These are phyloP conservation scores for Volvariella volvacea DNA, from an alignment of 1,284 basidiomycete genomes.

Conservation along the genomic window DNA sequence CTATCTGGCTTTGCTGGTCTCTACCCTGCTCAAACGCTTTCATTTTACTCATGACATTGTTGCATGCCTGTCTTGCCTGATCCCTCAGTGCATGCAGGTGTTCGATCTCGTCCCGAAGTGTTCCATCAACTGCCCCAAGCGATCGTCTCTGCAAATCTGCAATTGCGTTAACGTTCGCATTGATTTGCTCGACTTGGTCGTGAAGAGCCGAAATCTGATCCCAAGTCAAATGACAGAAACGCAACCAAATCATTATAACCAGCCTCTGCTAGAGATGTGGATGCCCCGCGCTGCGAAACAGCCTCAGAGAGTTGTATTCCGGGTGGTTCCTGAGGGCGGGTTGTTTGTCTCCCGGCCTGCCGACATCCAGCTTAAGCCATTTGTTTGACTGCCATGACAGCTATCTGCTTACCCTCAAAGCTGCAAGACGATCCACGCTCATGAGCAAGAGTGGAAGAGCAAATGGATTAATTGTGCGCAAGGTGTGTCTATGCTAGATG, in stretches of 20 bases:
- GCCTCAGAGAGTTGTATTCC: too few species aligned
- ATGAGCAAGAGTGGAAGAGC: slow-evolving; percentile 6
- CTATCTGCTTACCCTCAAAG: slow-evolving; percentile 21
- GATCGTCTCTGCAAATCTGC: slow-evolving; percentile 53
- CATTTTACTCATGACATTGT: slow-evolving; percentile 60
- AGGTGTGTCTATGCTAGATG: slow-evolving; percentile 1
- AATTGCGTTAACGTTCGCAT: slow-evolving; percentile 50
- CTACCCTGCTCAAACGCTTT: slow-evolving; percentile 44
- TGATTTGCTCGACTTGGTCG: slow-evolving; percentile 48
- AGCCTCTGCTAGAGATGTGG: slow-evolving; percentile 26
- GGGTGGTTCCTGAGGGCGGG: too few species aligned
- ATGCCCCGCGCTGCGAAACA: slow-evolving; percentile 1
- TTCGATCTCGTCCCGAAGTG: slow-evolving; percentile 36
- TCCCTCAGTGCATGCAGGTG: slow-evolving; percentile 51
- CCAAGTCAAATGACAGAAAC: neutral
- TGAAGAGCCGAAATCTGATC: slow-evolving; percentile 48
- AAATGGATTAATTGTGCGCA: too few species aligned
- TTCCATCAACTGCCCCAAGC: slow-evolving; percentile 51
- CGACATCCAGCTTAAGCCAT: too few species aligned
- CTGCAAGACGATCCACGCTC: slow-evolving; percentile 25
- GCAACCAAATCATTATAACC: slow-evolving; percentile 2
- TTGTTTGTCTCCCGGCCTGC: too few species aligned
- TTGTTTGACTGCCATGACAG: too few species aligned
- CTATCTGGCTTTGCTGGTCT: slow-evolving; percentile 47
- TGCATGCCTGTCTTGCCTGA: slow-evolving; percentile 59